Conservation (phyloP, 371 early-diverging fungal species). For the Aphelidium insulamus region DNA sequence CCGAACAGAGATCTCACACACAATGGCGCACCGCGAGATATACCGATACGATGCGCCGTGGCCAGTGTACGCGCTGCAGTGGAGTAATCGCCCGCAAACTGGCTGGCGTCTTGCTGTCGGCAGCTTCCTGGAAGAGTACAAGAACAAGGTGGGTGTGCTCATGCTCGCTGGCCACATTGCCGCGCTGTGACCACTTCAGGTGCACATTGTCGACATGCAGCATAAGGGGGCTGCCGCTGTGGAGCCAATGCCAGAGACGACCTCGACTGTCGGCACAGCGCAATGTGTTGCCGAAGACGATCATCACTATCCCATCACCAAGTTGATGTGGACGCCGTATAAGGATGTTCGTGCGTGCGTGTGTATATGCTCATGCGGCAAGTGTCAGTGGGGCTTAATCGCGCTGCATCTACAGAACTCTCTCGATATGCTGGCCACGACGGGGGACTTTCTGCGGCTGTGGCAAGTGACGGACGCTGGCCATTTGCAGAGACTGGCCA, state of each 20-base stretch:
- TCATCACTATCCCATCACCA: conserved; percentile 72
- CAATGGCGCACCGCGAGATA: conserved; percentile 33
- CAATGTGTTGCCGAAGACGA: conserved; percentile 38
- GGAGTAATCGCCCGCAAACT: conserved; percentile 43
- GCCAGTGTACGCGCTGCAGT: conserved; percentile 65
- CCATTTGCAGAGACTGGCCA: conserved; percentile 2
- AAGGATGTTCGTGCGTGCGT: too few relatives aligned
- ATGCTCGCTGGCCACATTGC: background rate
- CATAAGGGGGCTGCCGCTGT: background rate
- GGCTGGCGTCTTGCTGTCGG: conserved; percentile 57
- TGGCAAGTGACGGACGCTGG: conserved; percentile 52
- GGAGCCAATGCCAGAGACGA: background rate
- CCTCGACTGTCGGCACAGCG: conserved; percentile 11
- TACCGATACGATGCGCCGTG: conserved; percentile 64
- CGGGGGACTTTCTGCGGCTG: conserved; percentile 62
- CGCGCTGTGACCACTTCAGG: conserved; percentile 8
- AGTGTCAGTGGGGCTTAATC: too few relatives aligned
- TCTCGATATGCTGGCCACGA: conserved; percentile 59
- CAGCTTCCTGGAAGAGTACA: conserved; percentile 53
- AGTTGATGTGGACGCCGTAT: conserved; percentile 66
- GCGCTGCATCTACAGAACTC: too few relatives aligned
- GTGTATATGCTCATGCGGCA: too few relatives aligned
- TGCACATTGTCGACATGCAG: conserved; percentile 13
- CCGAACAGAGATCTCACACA: too few relatives aligned
- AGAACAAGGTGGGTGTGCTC: conserved; percentile 37